Percentiles rank a stretch among this genome's conserved stretches.
These are phyloP conservation scores for Clavariopsis aquatica DNA, from an alignment of 495 filamentous ascomycete species.

Conservation along the genomic window DNA sequence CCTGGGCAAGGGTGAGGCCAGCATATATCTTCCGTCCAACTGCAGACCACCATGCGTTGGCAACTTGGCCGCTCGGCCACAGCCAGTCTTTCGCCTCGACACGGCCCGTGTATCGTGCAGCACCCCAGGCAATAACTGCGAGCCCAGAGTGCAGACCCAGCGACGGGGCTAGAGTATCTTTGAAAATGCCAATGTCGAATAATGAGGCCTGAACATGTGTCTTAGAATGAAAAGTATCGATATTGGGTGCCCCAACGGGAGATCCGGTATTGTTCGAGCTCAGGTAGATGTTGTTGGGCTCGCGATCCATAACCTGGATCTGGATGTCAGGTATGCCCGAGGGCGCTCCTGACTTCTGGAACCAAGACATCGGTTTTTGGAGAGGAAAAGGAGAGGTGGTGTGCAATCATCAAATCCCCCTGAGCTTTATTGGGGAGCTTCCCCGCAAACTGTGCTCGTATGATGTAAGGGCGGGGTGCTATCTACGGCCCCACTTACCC, in stretches of 20 bases:
- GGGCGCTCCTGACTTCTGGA: constrained; percentile 6
- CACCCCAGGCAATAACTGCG: constrained; percentile 51
- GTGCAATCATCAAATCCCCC: no score
- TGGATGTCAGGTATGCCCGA: constrained; percentile 20
- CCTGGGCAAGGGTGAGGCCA: constrained; percentile 46
- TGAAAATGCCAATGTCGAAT: constrained; percentile 51
- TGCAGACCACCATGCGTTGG: constrained; percentile 62
- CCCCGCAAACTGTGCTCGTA: constrained; percentile 13
- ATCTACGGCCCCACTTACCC: constrained; percentile 4
- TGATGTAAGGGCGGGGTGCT: constrained; percentile 15
- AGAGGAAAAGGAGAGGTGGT: not conserved
- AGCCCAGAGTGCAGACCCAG: constrained; percentile 51
- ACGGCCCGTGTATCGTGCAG: constrained; percentile 51
- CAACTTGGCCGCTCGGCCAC: constrained; percentile 57
- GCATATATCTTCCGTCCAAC: constrained; percentile 50
- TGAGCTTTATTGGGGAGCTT: constrained; percentile 13
- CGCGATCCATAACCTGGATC: constrained; percentile 22
- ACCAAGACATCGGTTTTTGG: constrained; percentile 29
- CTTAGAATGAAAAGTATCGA: constrained; percentile 29
- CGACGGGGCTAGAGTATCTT: constrained; percentile 55
- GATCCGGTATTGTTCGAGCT: constrained; percentile 21
- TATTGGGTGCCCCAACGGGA: not conserved
- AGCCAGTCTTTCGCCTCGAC: constrained; percentile 60
- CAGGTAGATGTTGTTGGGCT: constrained; percentile 32
- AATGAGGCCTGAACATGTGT: constrained; percentile 29